phyloP scores from a whole-genome alignment of 163 green algal genomes.

The Chlamydomonas reinhardtii region DNA sequence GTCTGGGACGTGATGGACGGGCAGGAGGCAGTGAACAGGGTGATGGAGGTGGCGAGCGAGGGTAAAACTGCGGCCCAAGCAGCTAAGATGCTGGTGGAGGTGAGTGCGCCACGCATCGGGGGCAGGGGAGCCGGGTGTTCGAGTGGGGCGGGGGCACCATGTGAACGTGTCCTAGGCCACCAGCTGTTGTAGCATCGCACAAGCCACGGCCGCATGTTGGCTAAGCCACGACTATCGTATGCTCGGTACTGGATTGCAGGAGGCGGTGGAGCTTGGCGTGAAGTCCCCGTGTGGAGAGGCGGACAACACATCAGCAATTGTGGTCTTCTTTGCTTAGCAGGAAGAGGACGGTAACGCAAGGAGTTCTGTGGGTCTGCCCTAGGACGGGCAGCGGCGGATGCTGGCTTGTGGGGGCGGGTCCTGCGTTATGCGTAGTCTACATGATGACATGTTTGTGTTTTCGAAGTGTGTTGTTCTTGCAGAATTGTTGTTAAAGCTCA shows the following conservation, averaged over 20 bases:
- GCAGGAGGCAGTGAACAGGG: constrained; percentile 63
- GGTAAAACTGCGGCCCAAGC: constrained; percentile 58
- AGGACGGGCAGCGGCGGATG: no score
- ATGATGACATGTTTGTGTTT: no score
- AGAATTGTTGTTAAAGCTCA: no score
- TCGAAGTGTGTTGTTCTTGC: no score
- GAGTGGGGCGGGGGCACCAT: no score
- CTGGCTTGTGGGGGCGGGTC: no score
- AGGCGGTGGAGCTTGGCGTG: constrained; percentile 64
- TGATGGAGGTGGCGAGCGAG: constrained; percentile 63
- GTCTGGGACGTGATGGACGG: constrained; percentile 77
- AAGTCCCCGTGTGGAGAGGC: constrained; percentile 55
- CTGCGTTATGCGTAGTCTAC: no score
- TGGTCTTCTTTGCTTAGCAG: constrained; percentile 61
- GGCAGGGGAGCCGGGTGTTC: not conserved
- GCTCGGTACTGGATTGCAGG: not conserved
- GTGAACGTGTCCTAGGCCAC: not conserved
- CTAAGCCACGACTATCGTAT: no score
- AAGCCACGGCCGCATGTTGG: no score
- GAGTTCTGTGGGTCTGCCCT: no score
- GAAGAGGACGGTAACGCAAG: no score
- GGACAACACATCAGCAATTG: constrained; percentile 77
- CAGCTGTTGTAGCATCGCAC: not conserved
- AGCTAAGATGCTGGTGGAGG: constrained; percentile 45
- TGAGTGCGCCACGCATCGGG: not conserved